Evolutionary conservation across 257 asterid species (phyloP).

Genomic region (Plantago major): DNA sequence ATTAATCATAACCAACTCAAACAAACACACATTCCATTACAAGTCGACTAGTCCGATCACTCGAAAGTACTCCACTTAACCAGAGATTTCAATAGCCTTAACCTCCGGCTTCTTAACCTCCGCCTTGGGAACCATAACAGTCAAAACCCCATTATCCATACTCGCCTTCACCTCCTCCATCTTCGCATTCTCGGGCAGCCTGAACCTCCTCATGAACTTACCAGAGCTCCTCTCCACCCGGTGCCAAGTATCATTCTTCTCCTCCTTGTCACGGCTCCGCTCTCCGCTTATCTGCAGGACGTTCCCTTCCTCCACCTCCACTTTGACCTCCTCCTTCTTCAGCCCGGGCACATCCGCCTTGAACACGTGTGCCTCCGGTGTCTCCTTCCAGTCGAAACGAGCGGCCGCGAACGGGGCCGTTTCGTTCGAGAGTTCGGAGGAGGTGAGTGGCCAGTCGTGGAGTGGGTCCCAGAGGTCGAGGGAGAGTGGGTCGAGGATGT

Average conservation of each 20-base stretch:
- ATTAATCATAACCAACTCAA: neutral
- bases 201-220: conserved; percentile 7
- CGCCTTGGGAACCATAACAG: conserved; percentile 1
- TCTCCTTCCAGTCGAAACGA: conserved; percentile 10
- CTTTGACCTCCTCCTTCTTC: conserved; percentile 13
- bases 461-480: conserved; percentile 10
- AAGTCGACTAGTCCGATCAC: too few relatives aligned
- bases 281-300: conserved; percentile 11
- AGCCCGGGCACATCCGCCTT: conserved; percentile 7
- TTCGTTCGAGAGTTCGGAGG: neutral
- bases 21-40: neutral
- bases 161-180: conserved; percentile 7
- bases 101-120: conserved; percentile 16
- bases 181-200: conserved; percentile 11
- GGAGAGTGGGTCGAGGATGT: conserved; percentile 5
- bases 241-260: conserved; percentile 14
- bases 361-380: conserved; percentile 12
- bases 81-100: conserved; percentile 9
- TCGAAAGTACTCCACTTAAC: neutral
- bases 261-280: conserved; percentile 12
- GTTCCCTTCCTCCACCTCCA: conserved; percentile 13
- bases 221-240: conserved; percentile 11
- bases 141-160: conserved; percentile 10
- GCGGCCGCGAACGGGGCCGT: conserved; percentile 1
- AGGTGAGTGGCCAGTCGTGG: conserved; percentile 6